A percentile compares a stretch with the other conserved stretches of the same genome.
phyloP scores from a whole-genome alignment of 1,284 basidiomycete species.

The Apiotrichum akiyoshidainum region DNA sequence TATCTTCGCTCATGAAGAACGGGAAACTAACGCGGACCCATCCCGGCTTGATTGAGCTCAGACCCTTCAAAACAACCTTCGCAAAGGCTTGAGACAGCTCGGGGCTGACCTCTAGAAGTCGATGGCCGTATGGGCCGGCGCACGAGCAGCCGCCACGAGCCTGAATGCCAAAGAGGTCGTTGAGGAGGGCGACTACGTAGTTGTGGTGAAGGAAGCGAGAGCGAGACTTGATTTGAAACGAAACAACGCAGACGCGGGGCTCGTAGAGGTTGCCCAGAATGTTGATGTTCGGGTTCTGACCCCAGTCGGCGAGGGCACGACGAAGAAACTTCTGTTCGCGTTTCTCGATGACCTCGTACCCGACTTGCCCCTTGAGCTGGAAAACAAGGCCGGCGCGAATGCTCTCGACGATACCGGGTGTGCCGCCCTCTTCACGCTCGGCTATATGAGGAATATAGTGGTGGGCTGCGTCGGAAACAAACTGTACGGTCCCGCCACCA shows the following conservation, averaged over 20 bases:
- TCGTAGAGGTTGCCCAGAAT: constrained; percentile 4
- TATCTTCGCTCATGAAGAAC: too few relatives aligned
- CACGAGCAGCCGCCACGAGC: constrained; percentile 15
- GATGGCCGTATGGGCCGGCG: constrained; percentile 12
- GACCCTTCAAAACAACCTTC: too few relatives aligned
- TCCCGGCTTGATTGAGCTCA: too few relatives aligned
- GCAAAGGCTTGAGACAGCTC: neutral
- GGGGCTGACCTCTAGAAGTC: neutral
- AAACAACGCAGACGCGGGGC: constrained; percentile 2
- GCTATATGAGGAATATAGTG: neutral
- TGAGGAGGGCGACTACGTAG: constrained; percentile 13
- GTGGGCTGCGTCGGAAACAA: neutral
- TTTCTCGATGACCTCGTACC: neutral
- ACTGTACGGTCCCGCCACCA: constrained; percentile 15
- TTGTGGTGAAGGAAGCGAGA: constrained; percentile 9
- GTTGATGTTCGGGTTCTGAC: neutral
- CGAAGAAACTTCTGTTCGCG: constrained; percentile 1
- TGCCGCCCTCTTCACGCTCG: constrained; percentile 16
- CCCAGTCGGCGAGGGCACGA: constrained; percentile 6
- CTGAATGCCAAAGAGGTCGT: constrained; percentile 17
- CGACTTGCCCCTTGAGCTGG: constrained; percentile 4
- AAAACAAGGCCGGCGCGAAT: constrained; percentile 15
- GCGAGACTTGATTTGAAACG: constrained; percentile 1
- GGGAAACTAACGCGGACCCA: too few relatives aligned
- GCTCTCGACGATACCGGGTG: constrained; percentile 11